Evolutionary conservation across 306 rosid genomes (phyloP), one percentile per base, ranked within the genome.

Genomic region (Albizia julibrissin): DNA sequence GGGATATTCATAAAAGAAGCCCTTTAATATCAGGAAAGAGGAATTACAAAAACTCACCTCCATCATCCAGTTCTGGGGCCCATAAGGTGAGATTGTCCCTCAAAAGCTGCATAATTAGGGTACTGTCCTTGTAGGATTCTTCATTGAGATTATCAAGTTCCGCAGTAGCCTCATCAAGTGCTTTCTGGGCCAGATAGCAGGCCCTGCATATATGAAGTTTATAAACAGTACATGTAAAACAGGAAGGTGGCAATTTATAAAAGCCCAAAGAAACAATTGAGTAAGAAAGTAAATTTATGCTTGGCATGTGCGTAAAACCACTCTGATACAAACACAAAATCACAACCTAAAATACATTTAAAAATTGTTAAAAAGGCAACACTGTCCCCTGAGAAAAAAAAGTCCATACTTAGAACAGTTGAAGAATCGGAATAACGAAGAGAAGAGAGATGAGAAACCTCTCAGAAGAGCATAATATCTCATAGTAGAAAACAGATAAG

Each of bases 141-240:
- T 69, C 74, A 69, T n/a, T 69, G 74, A 69, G 74, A 39, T 40
- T 39, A 69, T 69, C 74, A 21, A 69, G 74, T 21, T 69, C 50
- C 39, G 50, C 50, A 69, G 26, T 69, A 43, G 74, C 74, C 50
- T 69, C 74, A 69, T 69, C 74, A 69, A 69, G 40, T 39, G 50
- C 74, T 39, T 69, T 49, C 74, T 69, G n/a, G 13, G 74, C 74
- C 74, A 69, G 31, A 69, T 69, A 29, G 50, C 74, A 69, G 74
- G 74, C 50, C 50, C 74, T 69, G 50, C 74, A 69, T n/a, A n/a
- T 69, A 37, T 37, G 8, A 37, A 37, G 40, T 37, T 37, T 37
- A 69, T 69, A 69, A 40, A 27, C 39, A 27, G 21, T 1, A 26
- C 19, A 27, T 14, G 69, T 24, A 27, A 27, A 62, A 69, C 31